Evolutionary conservation across 495 filamentous ascomycete genomes (phyloP), one percentile per base, ranked within the genome.

Genomic region (Tuber calosporum): DNA sequence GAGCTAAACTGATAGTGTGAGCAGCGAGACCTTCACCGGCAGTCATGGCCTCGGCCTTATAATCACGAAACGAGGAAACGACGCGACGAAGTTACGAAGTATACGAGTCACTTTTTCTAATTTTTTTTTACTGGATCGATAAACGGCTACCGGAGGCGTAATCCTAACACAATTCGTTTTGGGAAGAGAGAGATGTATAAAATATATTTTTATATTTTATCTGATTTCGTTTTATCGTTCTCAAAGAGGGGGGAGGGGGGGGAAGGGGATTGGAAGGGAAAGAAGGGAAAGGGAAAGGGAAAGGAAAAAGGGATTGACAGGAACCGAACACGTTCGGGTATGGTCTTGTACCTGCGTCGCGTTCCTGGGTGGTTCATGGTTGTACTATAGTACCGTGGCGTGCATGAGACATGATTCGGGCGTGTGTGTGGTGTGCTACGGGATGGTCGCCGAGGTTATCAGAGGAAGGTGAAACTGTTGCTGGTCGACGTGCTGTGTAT

Each of bases 61-160:
- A 62, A 34, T 34, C 53, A 19, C 53, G 11, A 62, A 34, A 62
- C 53, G 11, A 19, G 26, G 11, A 62, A 34, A 62, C 53, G 11
- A 62, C 53, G 53, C 53, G 53, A 58, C n/a, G 48, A n/a, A 58
- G 48, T 30, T 15, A 62, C 53, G 53, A 62, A 62, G 26, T 45
- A 11, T 20, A 53, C 22, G 13, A 34, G 34, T 34, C 26, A 5
- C 26, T 15, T 58, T 58, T 53, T 26, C 1, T 41, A 3, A 1
- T 43, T n/a, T 30, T 34, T 34, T 5, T 62, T 15, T 62, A 62
- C 26, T 62, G 53, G 53, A 62, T 17, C 53, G 26, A 62, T 62
- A 62, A 62, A 62, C 26, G 53, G 53, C 15, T 34, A 34, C 53
- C 4, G 53, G 53, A 62, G 53, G 53, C 53, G 53, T 62, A 62